phyloP scores from a whole-genome alignment of 257 asterid species.

The Scutellaria minor region DNA sequence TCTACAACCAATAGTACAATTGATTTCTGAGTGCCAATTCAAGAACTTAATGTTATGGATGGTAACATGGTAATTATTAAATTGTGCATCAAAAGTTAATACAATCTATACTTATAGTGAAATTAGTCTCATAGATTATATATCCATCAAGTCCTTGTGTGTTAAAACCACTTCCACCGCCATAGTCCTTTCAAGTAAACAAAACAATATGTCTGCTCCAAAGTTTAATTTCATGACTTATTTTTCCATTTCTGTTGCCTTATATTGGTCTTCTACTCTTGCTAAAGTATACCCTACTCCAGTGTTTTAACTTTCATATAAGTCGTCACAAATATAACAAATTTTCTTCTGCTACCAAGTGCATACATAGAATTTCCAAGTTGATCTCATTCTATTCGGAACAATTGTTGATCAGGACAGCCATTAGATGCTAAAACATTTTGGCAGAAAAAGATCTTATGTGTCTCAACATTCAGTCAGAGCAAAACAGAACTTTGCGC shows the following conservation, averaged over 20 bases:
- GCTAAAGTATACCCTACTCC: neutral
- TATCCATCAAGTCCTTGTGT: neutral
- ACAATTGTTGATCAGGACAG: neutral
- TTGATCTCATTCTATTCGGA: neutral
- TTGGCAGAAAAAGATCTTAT: too few relatives aligned
- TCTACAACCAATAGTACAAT: conserved; percentile 4
- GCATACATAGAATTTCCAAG: neutral
- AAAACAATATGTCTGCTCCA: too few relatives aligned
- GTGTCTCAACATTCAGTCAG: too few relatives aligned
- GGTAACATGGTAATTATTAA: neutral
- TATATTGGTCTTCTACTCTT: neutral
- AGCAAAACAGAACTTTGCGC: too few relatives aligned
- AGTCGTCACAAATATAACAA: conserved; percentile 2
- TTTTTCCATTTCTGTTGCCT: neutral
- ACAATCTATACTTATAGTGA: neutral
- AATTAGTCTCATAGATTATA: neutral
- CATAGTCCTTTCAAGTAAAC: too few relatives aligned
- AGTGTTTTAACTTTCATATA: neutral
- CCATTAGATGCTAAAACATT: too few relatives aligned
- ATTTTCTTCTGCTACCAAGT: neutral
- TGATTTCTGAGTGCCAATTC: neutral
- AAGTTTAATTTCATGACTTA: neutral
- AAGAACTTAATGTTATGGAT: conserved; percentile 1
- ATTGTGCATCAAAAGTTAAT: neutral
- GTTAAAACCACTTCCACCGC: neutral